Evolutionary conservation across 331 rosid species (phyloP), one percentile per base, ranked within the genome.

Genomic region (Prunus yedoensis): DNA sequence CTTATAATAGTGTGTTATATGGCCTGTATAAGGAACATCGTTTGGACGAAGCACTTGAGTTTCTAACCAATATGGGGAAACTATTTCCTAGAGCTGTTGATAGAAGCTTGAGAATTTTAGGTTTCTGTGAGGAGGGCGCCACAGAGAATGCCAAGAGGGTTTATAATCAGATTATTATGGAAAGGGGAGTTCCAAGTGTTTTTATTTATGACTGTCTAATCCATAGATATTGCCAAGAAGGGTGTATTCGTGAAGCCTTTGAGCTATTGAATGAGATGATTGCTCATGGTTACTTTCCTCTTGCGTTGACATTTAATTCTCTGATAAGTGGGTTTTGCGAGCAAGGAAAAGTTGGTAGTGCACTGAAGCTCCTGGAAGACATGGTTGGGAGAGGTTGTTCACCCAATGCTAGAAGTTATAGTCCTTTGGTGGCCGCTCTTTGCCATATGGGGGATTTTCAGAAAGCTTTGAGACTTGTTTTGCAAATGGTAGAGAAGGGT

Each of bases 201-300:
- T 52, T 90, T 18, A 87, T 92, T 74, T 88, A 84, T 71, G 78
- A 87, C 66, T 17, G 71, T 76, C 87, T 92, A 72, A 86, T 92
- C 66, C 81, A 47, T 15, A 77, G 82, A 72, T 83, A 81, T 80
- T 88, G 89, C 51, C 52, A 45, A 73, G 77, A 75, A 66, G 88
- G 87, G 59, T 61, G 78, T 70, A 70, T 85, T 54, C 85, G 85
- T 46, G 87, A 92, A 61, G 90, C 96, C 0, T 61, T 90, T 53
- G 88, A 88, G 70, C 64, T 90, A 80, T 82, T 90, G 85, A 90
- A 87, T 60, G 88, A 86, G 77, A 90, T 90, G 97, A 85, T 90
- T 81, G 53, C 41, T 27, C 82, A 51, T 45, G 83, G 87, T 67
- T 87, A 81, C 56, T 69, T 77, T 80, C 96, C 97, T 47, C 17